Base-by-base conservation (phyloP, 148 eudicot species). In the Talinum fruticosum region DNA sequence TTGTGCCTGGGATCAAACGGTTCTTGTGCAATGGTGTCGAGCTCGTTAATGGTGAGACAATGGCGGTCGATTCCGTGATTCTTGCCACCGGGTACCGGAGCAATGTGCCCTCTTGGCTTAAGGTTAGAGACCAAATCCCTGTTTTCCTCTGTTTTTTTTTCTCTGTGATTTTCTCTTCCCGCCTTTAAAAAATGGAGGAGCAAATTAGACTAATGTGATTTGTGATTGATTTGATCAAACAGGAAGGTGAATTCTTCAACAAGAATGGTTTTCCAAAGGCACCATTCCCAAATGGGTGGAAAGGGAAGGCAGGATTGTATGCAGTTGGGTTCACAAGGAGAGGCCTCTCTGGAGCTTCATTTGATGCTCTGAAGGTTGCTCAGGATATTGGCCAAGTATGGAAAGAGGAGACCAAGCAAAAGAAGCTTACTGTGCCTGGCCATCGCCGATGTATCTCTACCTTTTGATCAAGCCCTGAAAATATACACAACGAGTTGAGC, bases 41-140 rank as follows among this genome's bases (percentile, higher is more conserved):
- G 78, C 87, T 94, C 2, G 84, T 83, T 5, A 84, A 85, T 53
- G 98, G 98, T 1, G 75, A 85, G 6, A 74, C 47, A 13, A 79
- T 92, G 10, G 88, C 82, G 26, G 74, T 95, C 28, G 94, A 95
- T 66, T 80, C 96, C 0, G 94, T 95, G 12, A 73, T 95, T 72
- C 61, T 95, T 34, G 97, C 98, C 1, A 92, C 98, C 19, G 98
- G 98, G 1, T 95, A 92, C 44, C 80, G 91, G 38, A 95, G 98
- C 89, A 95, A 92, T 78, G 94, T 95, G 18, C 98, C 98, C 28
- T 88, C 79, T 73, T 95, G 97, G 98, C 96, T 95, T 8, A 88
- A 90, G 92, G 97, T 93, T 82, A 81, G 88, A 79, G 35, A 54
- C 35, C 32, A 79, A 37, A 68, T 33, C 69, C 80, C 79, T 85